Percentiles rank a stretch among this genome's conserved stretches.
phyloP scores from a whole-genome alignment of 2,329 filamentous ascomycete species.

The Fusarium redolens region DNA sequence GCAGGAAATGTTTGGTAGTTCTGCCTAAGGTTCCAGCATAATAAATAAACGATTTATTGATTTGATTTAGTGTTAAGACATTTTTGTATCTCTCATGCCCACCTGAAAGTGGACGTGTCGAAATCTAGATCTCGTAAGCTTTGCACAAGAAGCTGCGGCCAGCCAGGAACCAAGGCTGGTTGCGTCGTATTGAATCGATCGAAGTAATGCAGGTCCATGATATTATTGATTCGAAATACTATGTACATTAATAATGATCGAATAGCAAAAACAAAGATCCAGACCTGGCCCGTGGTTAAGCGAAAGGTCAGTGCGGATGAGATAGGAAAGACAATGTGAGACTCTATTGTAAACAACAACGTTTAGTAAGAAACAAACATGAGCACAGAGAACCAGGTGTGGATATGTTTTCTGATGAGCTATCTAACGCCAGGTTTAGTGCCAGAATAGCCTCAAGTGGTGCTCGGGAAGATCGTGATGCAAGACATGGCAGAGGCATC shows the following conservation, averaged over 20 bases:
- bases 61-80: neutral
- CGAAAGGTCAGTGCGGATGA: conserved; percentile 13
- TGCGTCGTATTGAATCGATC: conserved; percentile 18
- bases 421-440: conserved; percentile 38
- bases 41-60: neutral
- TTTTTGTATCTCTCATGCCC: neutral
- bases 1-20: neutral
- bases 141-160: conserved; percentile 4
- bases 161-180: conserved; percentile 16
- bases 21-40: neutral
- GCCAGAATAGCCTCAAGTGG: conserved; percentile 42
- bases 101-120: neutral
- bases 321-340: conserved; percentile 9
- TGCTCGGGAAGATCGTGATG: conserved; percentile 47
- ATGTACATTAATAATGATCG: neutral
- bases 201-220: conserved; percentile 21
- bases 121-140: conserved; percentile 2
- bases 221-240: conserved; percentile 8
- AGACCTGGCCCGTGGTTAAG: conserved; percentile 10
- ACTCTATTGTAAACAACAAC: conserved; percentile 12
- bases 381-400: conserved; percentile 10
- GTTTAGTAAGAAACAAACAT: conserved; percentile 24
- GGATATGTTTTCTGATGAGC: conserved; percentile 21
- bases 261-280: conserved; percentile 9
- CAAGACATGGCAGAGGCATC: conserved; percentile 42